phyloP scores from a whole-genome alignment of 495 filamentous ascomycete genomes.

The Daldinia concentrica region DNA sequence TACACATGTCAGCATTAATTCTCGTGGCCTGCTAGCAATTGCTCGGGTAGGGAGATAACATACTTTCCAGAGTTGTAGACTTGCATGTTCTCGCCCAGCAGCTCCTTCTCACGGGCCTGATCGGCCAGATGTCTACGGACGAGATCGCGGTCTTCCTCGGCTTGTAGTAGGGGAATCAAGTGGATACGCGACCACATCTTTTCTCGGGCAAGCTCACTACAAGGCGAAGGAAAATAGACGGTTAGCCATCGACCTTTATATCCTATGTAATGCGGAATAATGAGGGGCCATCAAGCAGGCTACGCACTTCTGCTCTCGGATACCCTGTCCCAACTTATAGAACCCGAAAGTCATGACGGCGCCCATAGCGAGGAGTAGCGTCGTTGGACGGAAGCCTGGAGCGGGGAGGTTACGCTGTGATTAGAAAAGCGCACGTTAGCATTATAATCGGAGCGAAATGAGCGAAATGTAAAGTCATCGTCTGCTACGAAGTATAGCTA shows the following conservation, averaged over 20 bases:
- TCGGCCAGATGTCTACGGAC: constrained; percentile 86
- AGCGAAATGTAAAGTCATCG: too few species aligned
- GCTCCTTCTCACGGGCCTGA: constrained; percentile 86
- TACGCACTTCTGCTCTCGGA: constrained; percentile 86
- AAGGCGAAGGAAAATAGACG: not conserved
- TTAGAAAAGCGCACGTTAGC: not conserved
- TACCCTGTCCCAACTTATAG: constrained; percentile 79
- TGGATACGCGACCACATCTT: constrained; percentile 98
- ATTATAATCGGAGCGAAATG: too few species aligned
- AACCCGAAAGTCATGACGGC: constrained; percentile 86
- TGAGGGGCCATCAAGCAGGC: not conserved
- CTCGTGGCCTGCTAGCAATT: too few species aligned
- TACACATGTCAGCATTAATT: not conserved
- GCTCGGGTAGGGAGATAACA: not conserved
- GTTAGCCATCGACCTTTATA: constrained; percentile 11
- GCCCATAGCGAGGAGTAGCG: constrained; percentile 78
- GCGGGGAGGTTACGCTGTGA: constrained; percentile 88
- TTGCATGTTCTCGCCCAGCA: constrained; percentile 78
- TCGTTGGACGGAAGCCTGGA: constrained; percentile 84
- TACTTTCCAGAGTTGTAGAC: constrained; percentile 91
- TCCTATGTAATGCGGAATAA: constrained; percentile 1
- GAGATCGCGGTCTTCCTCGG: constrained; percentile 94
- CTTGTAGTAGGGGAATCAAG: constrained; percentile 89
- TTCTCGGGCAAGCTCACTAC: constrained; percentile 92
- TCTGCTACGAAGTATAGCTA: too few species aligned